These are phyloP conservation scores for Globisporangium parvum DNA, from an alignment of 352 stramenopile species.

Conservation along the genomic window DNA sequence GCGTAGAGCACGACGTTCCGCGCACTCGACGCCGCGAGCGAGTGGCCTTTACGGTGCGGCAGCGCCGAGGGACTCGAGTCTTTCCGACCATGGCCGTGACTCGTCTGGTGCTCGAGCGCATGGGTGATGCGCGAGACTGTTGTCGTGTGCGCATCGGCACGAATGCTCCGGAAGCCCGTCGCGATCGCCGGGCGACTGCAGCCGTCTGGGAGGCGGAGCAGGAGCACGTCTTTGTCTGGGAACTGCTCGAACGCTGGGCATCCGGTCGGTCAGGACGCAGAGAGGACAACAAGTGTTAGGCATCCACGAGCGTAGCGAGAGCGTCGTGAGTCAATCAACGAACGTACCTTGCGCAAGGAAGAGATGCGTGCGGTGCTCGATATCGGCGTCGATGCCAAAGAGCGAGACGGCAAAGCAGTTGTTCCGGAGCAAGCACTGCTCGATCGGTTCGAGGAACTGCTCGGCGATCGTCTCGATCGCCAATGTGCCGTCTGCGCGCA, in stretches of 20 bases:
- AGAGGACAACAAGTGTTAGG: neutral
- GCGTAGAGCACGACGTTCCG: conserved; percentile 39
- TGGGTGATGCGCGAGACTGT: conserved; percentile 33
- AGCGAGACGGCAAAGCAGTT: conserved; percentile 50
- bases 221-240: conserved; percentile 46
- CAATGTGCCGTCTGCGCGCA: conserved; percentile 39
- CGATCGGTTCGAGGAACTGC: conserved; percentile 41
- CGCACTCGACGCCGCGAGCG: conserved; percentile 11
- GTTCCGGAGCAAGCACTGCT: conserved; percentile 50
- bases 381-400: conserved; percentile 38
- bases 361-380: conserved; percentile 35
- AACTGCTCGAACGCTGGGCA: conserved; percentile 48
- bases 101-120: conserved; percentile 17
- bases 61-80: neutral
- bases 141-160: conserved; percentile 26
- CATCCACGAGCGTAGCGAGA: neutral
- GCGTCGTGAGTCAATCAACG: neutral
- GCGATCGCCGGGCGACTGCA: conserved; percentile 33
- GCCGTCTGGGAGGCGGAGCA: conserved; percentile 44
- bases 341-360: conserved; percentile 44
- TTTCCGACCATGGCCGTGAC: conserved; percentile 1
- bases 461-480: conserved; percentile 50
- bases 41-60: conserved; percentile 2
- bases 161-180: conserved; percentile 40
- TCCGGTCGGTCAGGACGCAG: no score